A percentile compares a stretch with the other conserved stretches of the same genome.
Conservation (phyloP, 345 rosid genomes). For the Euphorbia pulcherrima region DNA sequence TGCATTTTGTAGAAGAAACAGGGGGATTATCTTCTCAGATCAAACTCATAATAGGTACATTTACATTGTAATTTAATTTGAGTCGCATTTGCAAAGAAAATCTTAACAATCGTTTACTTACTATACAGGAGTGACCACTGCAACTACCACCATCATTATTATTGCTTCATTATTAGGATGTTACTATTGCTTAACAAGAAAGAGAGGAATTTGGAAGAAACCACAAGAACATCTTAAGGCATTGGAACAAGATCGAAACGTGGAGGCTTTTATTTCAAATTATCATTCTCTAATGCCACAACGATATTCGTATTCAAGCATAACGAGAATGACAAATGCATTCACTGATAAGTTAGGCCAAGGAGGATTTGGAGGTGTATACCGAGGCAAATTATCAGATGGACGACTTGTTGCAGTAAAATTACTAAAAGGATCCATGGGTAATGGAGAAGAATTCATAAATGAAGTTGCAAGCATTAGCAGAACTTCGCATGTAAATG, state of each 20-base stretch:
- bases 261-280: slow-evolving; percentile 11
- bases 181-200: background rate
- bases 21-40: no score
- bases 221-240: no score
- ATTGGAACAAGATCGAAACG: background rate
- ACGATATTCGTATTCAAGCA: slow-evolving; percentile 9
- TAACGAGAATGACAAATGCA: slow-evolving; percentile 26
- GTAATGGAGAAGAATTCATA: slow-evolving; percentile 34
- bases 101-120: background rate
- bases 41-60: no score
- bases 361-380: slow-evolving; percentile 39
- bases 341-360: slow-evolving; percentile 31
- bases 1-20: no score
- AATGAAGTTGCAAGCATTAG: slow-evolving; percentile 40
- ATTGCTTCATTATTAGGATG: no score
- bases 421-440: slow-evolving; percentile 15
- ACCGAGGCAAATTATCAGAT: slow-evolving; percentile 31
- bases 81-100: background rate
- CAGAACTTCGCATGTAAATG: slow-evolving; percentile 34
- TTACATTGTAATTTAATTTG: no score
- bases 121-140: background rate
- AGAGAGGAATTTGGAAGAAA: background rate
- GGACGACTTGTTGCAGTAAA: slow-evolving; percentile 38
- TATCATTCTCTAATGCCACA: slow-evolving; percentile 6
- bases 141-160: background rate